phyloP scores from a whole-genome alignment of 225 moss, liverwort and hornwort species.

The Ulota crispa region DNA sequence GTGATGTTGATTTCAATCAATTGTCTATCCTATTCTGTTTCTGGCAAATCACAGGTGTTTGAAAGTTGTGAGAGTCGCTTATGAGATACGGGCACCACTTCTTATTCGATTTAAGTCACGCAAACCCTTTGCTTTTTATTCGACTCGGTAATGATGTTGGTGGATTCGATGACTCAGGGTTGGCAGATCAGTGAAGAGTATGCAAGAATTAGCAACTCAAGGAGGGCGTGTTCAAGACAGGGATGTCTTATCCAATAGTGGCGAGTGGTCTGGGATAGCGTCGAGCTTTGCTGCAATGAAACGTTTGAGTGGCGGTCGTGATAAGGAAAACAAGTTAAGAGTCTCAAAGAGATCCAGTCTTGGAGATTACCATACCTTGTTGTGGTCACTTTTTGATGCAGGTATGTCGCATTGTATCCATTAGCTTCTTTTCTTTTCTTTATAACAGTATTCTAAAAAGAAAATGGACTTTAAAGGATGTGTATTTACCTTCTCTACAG shows the following conservation, averaged over 20 bases:
- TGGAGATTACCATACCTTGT: conserved; percentile 67
- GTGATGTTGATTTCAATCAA: background rate
- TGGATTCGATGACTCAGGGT: conserved; percentile 42
- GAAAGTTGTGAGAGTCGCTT: conserved; percentile 12
- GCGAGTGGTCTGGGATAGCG: conserved; percentile 90
- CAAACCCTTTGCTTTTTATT: conserved; percentile 4
- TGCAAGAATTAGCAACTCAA: conserved; percentile 61
- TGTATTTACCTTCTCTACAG: conserved; percentile 2
- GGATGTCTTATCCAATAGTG: conserved; percentile 59
- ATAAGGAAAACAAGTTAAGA: conserved; percentile 73
- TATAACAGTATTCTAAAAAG: background rate
- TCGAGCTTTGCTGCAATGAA: conserved; percentile 90
- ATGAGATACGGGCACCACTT: background rate
- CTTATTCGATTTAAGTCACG: background rate
- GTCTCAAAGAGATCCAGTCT: conserved; percentile 40
- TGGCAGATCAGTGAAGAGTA: conserved; percentile 65
- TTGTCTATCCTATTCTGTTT: conserved; percentile 11
- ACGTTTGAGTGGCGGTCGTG: conserved; percentile 65
- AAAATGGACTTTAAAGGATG: background rate
- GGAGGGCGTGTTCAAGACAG: conserved; percentile 58
- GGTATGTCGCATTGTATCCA: conserved; percentile 30
- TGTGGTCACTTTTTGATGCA: conserved; percentile 85
- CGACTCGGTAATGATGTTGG: conserved; percentile 1
- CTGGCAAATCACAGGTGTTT: background rate
- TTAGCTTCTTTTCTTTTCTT: background rate